Evolutionary conservation across 306 rosid species (phyloP), one percentile per base, ranked within the genome.

Genomic region (Quercus gilva): DNA sequence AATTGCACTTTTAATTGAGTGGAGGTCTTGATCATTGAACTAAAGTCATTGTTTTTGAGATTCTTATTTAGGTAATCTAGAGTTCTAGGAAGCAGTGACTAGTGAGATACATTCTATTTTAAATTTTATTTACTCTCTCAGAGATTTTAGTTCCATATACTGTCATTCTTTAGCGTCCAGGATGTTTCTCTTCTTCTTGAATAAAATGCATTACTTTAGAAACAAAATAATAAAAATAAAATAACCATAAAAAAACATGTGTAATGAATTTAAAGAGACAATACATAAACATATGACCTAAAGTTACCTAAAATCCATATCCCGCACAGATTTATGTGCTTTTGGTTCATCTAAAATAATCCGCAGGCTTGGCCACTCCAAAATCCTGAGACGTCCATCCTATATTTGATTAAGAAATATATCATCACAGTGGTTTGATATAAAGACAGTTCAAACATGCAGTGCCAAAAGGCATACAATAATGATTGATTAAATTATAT

Each of bases 331-430:
- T 68, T 86, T 92, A 79, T 95, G 99, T 1, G 96, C 97, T 69
- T 78, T 91, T 4, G 97, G 95, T 86, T 95, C 95, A 78, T 95
- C 98, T 88, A 95, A 87, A 77, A 95, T 88, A 51, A 69, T 26
- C 25, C 80, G 74, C 86, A 95, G 76, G 88, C 89, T 83, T 53
- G 99, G 98, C 94, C 97, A 95, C 82, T 87, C 88, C 87, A 91
- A 84, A 79, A 92, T 91, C 88, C 94, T 90, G 84, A 95, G 82
- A 91, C 88, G 88, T 74, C 99, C 98, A 82, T 95, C 91, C 98
- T 95, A 74, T 58, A 71, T 45, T 79, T 55, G 75, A 81, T 78
- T 53, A 83, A 55, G 68, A 78, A 25, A 61, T 13, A 86, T 78
- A 68, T 82, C 56, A 87, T 20, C 55, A 74, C 37, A 78, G 59